Percentiles rank a stretch among this genome's conserved stretches.
phyloP scores from a whole-genome alignment of 768 basidiomycete species.

The Calocera cornea region DNA sequence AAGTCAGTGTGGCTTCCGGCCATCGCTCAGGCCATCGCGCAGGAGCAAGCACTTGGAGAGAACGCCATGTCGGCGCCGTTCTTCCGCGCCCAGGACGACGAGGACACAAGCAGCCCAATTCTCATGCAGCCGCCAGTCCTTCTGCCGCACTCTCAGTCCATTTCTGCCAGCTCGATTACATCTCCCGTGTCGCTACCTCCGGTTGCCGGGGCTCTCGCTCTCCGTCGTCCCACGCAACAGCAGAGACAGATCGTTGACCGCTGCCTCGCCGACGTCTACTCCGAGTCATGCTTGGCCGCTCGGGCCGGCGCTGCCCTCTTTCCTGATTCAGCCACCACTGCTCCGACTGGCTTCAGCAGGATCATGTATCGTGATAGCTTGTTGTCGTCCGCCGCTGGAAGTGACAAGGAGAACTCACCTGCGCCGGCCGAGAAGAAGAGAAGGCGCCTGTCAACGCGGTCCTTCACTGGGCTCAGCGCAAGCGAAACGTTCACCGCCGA shows the following conservation, averaged over 20 bases:
- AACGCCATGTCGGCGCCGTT: background rate
- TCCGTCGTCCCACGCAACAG: constrained; percentile 50
- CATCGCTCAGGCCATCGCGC: constrained; percentile 28
- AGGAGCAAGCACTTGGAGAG: constrained; percentile 9
- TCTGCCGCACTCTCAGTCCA: background rate
- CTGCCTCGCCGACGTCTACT: constrained; percentile 67
- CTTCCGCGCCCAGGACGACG: background rate
- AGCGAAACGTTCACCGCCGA: background rate
- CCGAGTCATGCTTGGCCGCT: constrained; percentile 53
- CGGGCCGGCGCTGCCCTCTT: constrained; percentile 29
- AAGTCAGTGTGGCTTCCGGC: constrained; percentile 75
- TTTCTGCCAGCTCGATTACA: constrained; percentile 2
- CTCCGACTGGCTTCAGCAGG: background rate
- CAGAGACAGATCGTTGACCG: constrained; percentile 63
- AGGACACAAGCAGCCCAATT: background rate
- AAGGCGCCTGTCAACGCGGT: background rate
- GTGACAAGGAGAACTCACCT: background rate
- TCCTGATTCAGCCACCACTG: constrained; percentile 12
- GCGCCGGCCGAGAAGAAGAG: background rate
- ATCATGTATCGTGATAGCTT: constrained; percentile 1
- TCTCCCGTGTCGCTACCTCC: constrained; percentile 20
- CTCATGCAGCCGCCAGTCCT: background rate
- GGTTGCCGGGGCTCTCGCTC: constrained; percentile 13
- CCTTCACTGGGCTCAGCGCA: background rate
- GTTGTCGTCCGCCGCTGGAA: background rate